phyloP scores from a whole-genome alignment of 2,329 filamentous ascomycete genomes.

The Calonectria honghensis region DNA sequence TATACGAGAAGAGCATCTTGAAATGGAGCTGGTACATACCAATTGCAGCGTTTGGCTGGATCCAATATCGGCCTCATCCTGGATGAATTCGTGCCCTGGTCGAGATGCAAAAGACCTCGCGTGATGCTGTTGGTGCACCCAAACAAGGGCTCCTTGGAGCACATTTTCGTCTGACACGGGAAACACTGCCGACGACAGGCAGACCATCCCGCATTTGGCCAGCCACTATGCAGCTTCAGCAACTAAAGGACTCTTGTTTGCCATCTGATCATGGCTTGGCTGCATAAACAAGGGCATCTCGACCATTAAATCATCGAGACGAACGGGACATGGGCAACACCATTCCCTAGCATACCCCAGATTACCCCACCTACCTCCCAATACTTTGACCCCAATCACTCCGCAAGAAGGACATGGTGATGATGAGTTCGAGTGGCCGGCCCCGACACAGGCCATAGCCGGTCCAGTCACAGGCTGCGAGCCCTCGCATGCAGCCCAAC shows the following conservation, averaged over 20 bases:
- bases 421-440: constrained; percentile 44
- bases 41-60: not conserved
- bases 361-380: constrained; percentile 45
- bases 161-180: not conserved
- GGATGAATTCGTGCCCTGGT: constrained; percentile 30
- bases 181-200: constrained; percentile 2
- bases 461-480: constrained; percentile 48
- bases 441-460: constrained; percentile 44
- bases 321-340: constrained; percentile 24
- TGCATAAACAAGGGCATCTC: constrained; percentile 30
- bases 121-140: constrained; percentile 20
- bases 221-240: not conserved
- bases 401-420: constrained; percentile 37
- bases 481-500: constrained; percentile 29
- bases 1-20: constrained; percentile 8
- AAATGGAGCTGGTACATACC: not conserved
- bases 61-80: not conserved
- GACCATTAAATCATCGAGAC: constrained; percentile 21
- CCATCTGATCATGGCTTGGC: constrained; percentile 15
- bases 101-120: not conserved
- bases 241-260: not conserved
- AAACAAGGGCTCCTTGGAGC: constrained; percentile 18
- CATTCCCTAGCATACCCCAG: constrained; percentile 50
- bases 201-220: constrained; percentile 20
- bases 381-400: constrained; percentile 38